A percentile compares a stretch with the other conserved stretches of the same genome.
These are phyloP conservation scores for Psilocybe cubensis DNA, from an alignment of 768 basidiomycete genomes.

Conservation along the genomic window DNA sequence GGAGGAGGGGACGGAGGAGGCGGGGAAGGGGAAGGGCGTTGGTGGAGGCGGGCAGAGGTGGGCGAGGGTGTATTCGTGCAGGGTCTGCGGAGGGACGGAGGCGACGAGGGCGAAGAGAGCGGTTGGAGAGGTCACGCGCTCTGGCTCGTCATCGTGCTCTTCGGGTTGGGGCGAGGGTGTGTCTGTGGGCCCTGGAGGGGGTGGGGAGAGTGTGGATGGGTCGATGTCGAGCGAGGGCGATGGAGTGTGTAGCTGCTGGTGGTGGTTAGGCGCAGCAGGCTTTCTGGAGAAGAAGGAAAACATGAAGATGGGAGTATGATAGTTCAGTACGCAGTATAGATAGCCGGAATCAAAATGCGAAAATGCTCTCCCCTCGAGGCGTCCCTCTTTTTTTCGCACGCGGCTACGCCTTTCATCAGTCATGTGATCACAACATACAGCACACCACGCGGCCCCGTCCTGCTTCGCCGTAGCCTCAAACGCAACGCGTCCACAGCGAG, in stretches of 20 bases:
- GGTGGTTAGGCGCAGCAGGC: constrained; percentile 18
- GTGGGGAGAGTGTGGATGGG: constrained; percentile 4
- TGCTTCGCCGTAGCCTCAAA: too few relatives aligned
- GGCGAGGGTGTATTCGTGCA: constrained; percentile 64
- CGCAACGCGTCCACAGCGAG: too few relatives aligned
- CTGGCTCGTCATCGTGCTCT: constrained; percentile 12
- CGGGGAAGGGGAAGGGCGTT: constrained; percentile 43
- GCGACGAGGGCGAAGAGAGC: constrained; percentile 54
- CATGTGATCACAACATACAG: constrained; percentile 5
- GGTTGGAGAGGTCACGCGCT: constrained; percentile 39
- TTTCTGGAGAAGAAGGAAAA: constrained; percentile 47
- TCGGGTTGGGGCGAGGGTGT: constrained; percentile 36
- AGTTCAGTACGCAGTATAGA: not conserved
- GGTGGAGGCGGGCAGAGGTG: constrained; percentile 39
- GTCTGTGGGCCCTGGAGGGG: constrained; percentile 37
- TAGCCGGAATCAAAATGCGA: constrained; percentile 1
- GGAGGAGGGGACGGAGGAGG: constrained; percentile 42
- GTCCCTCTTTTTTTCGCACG: constrained; percentile 12
- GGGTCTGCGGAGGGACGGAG: constrained; percentile 66
- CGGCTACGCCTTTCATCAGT: not conserved
- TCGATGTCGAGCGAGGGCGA: constrained; percentile 42
- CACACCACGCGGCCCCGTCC: not conserved
- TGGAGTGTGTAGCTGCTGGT: constrained; percentile 52
- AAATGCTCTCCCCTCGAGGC: constrained; percentile 18
- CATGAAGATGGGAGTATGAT: not conserved